Percentiles rank a stretch among this genome's conserved stretches.
phyloP scores from a whole-genome alignment of 257 asterid species.

The Penstemon eatonii region DNA sequence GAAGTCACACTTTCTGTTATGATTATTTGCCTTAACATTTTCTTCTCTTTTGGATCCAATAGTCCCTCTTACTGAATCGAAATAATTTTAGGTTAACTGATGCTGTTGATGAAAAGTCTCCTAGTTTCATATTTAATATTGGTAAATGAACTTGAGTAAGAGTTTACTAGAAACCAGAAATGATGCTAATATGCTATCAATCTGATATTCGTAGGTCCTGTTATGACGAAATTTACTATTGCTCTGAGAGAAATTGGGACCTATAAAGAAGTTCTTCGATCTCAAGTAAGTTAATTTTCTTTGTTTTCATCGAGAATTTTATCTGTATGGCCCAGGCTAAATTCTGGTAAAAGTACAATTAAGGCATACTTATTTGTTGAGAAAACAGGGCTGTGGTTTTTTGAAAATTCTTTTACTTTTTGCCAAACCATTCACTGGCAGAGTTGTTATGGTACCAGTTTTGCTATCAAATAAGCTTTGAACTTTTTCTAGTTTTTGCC shows the following conservation, averaged over 20 bases:
- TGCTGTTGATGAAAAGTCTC: conserved; percentile 15
- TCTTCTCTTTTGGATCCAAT: background rate
- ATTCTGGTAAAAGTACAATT: background rate
- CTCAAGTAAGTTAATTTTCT: conserved; percentile 65
- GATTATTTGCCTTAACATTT: conserved; percentile 15
- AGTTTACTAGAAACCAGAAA: conserved; percentile 5
- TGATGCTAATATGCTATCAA: conserved; percentile 19
- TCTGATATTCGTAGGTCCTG: conserved; percentile 71
- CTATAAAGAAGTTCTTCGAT: conserved; percentile 98
- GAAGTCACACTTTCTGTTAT: conserved; percentile 15
- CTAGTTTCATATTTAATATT: conserved; percentile 13
- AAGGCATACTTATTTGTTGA: background rate
- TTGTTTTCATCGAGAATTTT: background rate
- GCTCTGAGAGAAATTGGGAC: conserved; percentile 99
- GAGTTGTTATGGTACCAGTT: too few relatives aligned
- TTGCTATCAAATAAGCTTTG: background rate
- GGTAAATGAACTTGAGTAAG: conserved; percentile 29
- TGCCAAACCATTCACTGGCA: too few relatives aligned
- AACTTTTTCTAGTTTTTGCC: background rate
- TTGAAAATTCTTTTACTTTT: too few relatives aligned
- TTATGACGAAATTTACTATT: conserved; percentile 96
- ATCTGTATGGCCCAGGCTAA: background rate
- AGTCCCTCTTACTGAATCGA: background rate
- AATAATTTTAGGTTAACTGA: background rate
- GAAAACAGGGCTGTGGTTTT: background rate